A percentile compares a stretch with the other conserved stretches of the same genome.
These are phyloP conservation scores for Linum tenue DNA, from an alignment of 345 rosid genomes.

Conservation along the genomic window DNA sequence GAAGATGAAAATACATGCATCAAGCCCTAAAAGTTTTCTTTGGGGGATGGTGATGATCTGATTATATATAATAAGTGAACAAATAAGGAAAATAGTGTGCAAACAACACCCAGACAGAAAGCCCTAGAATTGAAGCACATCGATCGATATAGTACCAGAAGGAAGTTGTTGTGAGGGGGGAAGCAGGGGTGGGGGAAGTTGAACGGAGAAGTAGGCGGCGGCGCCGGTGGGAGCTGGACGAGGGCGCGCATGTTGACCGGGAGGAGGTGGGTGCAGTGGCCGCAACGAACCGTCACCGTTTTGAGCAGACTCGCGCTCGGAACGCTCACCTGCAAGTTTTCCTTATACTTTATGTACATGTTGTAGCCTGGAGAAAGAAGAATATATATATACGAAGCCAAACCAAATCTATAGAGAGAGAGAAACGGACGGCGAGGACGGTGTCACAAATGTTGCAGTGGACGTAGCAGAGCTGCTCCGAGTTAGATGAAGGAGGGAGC, in stretches of 20 bases:
- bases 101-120: not conserved
- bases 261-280: slow-evolving; percentile 87
- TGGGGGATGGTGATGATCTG: too few species aligned
- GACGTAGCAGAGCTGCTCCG: slow-evolving; percentile 98
- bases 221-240: slow-evolving; percentile 24
- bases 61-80: too few species aligned
- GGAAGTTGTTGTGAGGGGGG: slow-evolving; percentile 60
- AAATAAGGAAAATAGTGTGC: too few species aligned
- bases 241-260: slow-evolving; percentile 67
- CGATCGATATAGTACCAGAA: slow-evolving; percentile 24
- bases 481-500: slow-evolving; percentile 28
- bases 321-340: slow-evolving; percentile 64
- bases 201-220: slow-evolving; percentile 37
- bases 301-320: slow-evolving; percentile 93
- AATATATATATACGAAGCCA: too few species aligned
- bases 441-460: slow-evolving; percentile 91
- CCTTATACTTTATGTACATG: not conserved
- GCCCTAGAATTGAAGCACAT: slow-evolving; percentile 7
- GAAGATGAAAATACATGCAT: not conserved
- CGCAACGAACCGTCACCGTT: slow-evolving; percentile 92
- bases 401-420: too few species aligned
- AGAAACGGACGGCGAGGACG: slow-evolving; percentile 74
- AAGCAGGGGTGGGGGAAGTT: slow-evolving; percentile 68
- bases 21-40: not conserved
- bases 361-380: not conserved